These are phyloP conservation scores for Colletotrichum noveboracense DNA, from an alignment of 2,329 filamentous ascomycete species.

Conservation along the genomic window DNA sequence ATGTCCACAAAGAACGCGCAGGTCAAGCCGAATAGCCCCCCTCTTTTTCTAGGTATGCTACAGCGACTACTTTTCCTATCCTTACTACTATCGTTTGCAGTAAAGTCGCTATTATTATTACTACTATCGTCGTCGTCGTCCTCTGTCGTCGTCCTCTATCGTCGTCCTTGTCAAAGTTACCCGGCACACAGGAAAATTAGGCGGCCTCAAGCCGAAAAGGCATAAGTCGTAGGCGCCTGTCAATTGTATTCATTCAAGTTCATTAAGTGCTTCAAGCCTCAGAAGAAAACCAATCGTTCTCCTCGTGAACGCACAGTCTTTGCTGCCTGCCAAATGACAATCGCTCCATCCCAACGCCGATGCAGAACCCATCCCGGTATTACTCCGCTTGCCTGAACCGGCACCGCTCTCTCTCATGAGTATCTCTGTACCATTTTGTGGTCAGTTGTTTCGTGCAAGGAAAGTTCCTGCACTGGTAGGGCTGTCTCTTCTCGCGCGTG, in stretches of 20 bases:
- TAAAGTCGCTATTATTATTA: too few relatives aligned
- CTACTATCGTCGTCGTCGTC: too few relatives aligned
- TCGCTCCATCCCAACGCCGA: not conserved
- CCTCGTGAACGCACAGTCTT: not conserved
- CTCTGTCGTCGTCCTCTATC: too few relatives aligned
- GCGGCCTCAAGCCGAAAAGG: too few relatives aligned
- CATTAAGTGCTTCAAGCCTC: not conserved
- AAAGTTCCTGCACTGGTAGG: constrained; percentile 29
- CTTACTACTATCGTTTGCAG: too few relatives aligned
- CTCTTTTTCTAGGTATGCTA: too few relatives aligned
- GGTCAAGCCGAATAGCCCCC: too few relatives aligned
- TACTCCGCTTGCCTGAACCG: constrained; percentile 18
- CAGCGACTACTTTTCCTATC: too few relatives aligned
- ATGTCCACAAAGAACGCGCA: too few relatives aligned
- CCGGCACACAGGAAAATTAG: too few relatives aligned
- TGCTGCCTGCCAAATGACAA: not conserved
- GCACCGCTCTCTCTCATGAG: constrained; percentile 32
- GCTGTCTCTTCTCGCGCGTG: constrained; percentile 22
- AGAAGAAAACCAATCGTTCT: not conserved
- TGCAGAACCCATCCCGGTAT: not conserved
- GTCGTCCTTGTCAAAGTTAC: too few relatives aligned
- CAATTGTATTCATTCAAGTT: not conserved
- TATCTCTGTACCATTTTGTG: constrained; percentile 33
- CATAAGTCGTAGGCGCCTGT: too few relatives aligned
- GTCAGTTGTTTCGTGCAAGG: constrained; percentile 28